Conservation (phyloP, 2,329 filamentous ascomycete genomes). For the Trichophyton rubrum region DNA sequence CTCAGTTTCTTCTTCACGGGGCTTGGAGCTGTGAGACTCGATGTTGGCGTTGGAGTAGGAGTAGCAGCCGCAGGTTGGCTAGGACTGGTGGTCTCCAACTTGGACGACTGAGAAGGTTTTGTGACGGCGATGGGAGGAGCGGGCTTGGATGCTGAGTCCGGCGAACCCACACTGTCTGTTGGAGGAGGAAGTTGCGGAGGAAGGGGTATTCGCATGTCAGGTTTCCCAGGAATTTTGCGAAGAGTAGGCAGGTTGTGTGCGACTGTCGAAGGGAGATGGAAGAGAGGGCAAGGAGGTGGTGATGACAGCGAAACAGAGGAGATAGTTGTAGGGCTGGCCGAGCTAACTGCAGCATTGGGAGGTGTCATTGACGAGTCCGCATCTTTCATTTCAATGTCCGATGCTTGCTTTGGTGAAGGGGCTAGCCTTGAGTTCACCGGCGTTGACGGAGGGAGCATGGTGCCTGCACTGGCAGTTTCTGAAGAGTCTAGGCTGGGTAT, state of each 20-base stretch:
- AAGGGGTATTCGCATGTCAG: constrained; percentile 36
- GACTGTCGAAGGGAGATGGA: constrained; percentile 24
- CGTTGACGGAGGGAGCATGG: constrained; percentile 11
- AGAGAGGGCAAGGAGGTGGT: background rate
- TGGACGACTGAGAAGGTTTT: background rate
- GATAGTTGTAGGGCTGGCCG: background rate
- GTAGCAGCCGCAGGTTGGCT: background rate
- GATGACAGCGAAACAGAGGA: background rate
- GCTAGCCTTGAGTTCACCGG: constrained; percentile 8
- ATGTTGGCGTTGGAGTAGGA: background rate
- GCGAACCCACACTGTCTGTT: background rate
- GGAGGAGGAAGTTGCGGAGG: background rate
- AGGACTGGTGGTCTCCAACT: background rate
- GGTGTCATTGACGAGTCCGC: constrained; percentile 19
- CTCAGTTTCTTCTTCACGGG: constrained; percentile 41
- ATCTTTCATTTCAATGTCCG: constrained; percentile 27
- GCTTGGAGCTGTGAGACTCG: constrained; percentile 25
- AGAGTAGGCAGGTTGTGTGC: constrained; percentile 27
- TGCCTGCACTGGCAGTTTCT: constrained; percentile 6
- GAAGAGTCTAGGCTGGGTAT: background rate
- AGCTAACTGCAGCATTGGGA: constrained; percentile 7
- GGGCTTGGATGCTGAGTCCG: background rate
- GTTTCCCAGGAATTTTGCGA: constrained; percentile 41
- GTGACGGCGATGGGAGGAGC: background rate
- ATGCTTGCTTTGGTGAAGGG: constrained; percentile 3